phyloP scores from a whole-genome alignment of 352 stramenopile genomes.

The Thraustochytrium sp. region DNA sequence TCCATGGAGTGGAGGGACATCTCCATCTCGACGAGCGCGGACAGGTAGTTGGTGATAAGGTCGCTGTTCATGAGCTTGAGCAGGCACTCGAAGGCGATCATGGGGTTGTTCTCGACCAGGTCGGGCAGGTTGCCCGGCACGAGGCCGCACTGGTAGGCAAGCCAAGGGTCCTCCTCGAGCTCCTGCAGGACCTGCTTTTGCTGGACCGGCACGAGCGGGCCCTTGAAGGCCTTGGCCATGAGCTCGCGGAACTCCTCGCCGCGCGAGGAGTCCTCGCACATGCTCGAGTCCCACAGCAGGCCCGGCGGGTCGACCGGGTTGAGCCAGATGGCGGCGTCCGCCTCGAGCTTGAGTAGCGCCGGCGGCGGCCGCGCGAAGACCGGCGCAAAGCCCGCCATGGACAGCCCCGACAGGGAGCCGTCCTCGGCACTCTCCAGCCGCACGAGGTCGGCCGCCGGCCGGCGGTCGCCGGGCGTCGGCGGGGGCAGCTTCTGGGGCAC shows the following conservation, averaged over 20 bases:
- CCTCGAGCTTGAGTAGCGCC: constrained; percentile 12
- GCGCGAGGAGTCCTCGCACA: constrained; percentile 68
- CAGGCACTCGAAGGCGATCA: constrained; percentile 93
- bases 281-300: constrained; percentile 77
- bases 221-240: constrained; percentile 80
- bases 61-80: constrained; percentile 76
- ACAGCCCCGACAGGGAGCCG: not conserved
- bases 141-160: constrained; percentile 83
- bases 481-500: constrained; percentile 37
- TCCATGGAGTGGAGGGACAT: constrained; percentile 99
- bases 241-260: constrained; percentile 75
- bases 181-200: constrained; percentile 74
- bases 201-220: constrained; percentile 71
- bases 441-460: not conserved
- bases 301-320: constrained; percentile 81
- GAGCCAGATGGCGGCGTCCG: constrained; percentile 76
- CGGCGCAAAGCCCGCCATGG: constrained; percentile 21
- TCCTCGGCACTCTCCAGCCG: not conserved
- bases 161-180: constrained; percentile 74
- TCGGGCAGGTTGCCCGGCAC: constrained; percentile 85
- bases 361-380: constrained; percentile 17
- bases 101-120: constrained; percentile 95
- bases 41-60: constrained; percentile 91
- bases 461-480: not conserved
- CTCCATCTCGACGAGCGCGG: constrained; percentile 94